Evolutionary conservation across 179 eudicot genomes (phyloP).

Genomic region (Drosera spatulata): DNA sequence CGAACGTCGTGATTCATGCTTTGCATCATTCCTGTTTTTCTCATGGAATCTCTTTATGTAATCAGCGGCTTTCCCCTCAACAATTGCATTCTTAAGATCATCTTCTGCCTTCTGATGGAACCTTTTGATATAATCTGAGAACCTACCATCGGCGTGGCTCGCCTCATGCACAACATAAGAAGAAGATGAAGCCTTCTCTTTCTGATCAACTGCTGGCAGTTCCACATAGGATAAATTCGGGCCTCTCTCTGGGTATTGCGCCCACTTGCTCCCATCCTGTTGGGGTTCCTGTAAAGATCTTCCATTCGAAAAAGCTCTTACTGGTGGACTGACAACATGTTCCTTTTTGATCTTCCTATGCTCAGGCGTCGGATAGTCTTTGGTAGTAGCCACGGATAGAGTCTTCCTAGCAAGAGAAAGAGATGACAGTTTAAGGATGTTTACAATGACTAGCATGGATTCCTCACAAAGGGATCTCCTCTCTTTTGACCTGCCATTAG

Average conservation of each 20-base stretch:
- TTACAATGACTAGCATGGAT: conserved; percentile 34
- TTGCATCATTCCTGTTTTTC: conserved; percentile 31
- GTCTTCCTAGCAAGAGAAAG: conserved; percentile 24
- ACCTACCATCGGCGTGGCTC: conserved; percentile 15
- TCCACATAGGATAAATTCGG: background rate
- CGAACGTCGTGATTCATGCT: conserved; percentile 24
- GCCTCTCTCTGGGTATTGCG: conserved; percentile 14
- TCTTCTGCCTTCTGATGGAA: conserved; percentile 28
- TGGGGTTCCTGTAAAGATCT: background rate
- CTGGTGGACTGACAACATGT: background rate
- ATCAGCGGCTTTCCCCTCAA: conserved; percentile 31
- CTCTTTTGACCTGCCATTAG: conserved; percentile 12
- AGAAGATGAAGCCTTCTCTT: background rate
- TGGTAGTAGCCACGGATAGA: conserved; percentile 10
- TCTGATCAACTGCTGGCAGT: conserved; percentile 1
- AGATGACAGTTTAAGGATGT: conserved; percentile 38
- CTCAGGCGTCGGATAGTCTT: background rate
- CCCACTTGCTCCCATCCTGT: conserved; percentile 9
- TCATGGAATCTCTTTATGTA: conserved; percentile 47
- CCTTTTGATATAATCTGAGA: conserved; percentile 28
- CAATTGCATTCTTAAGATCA: conserved; percentile 23
- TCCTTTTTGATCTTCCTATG: background rate
- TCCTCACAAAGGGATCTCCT: conserved; percentile 40
- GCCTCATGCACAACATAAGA: conserved; percentile 1
- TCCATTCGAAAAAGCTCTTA: background rate